Evolutionary conservation across 2,329 filamentous ascomycete genomes (phyloP), one percentile per base, ranked within the genome.

Genomic region (Monilinia vaccinii-corymbosi): DNA sequence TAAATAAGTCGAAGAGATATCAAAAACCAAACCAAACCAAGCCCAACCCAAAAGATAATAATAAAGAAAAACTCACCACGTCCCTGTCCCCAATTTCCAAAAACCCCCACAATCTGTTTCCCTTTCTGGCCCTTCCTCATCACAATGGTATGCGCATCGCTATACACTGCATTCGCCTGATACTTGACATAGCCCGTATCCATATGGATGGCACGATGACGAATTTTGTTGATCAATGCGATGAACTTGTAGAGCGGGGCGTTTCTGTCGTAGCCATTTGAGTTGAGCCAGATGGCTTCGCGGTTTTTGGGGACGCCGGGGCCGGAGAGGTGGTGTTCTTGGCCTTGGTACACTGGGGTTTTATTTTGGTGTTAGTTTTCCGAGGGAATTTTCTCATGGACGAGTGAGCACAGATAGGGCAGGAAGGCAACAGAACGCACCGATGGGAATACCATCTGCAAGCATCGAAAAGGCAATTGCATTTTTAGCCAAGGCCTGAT

Each of bases 251-350:
- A 79, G 9, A 78, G 71, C 61, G 34, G 4, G 18, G n/a, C 23
- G 0, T 65, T 67, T 0, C 73, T 77, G 16, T 67, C 62, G 61
- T 77, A 79, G 0, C 3, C 72, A 71, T 67, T 67, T 1, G 4
- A 73, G 71, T 67, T 67, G 1, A 75, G 63, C 78, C 77, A 79
- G 46, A 75, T 65, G 2, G 76, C 76, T 66, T 79, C 77, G 7
- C 77, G 76, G 62, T 78, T 76, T 36, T 67, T 28, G 1, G 75
- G 76, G 25, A 74, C 75, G 11, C 31, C 63, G 5, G 60, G 62
- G 18, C 76, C 76, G 14, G 71, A 66, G 66, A 75, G 77, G 65
- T 78, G 76, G 62, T 81, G 79, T 69, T 82, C 80, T 69, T 81
- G 77, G 18, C 80, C 80, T 61, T 79, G 72, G 64, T 82, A 82